phyloP scores from a whole-genome alignment of 345 rosid species.

The Citrus unshiu region DNA sequence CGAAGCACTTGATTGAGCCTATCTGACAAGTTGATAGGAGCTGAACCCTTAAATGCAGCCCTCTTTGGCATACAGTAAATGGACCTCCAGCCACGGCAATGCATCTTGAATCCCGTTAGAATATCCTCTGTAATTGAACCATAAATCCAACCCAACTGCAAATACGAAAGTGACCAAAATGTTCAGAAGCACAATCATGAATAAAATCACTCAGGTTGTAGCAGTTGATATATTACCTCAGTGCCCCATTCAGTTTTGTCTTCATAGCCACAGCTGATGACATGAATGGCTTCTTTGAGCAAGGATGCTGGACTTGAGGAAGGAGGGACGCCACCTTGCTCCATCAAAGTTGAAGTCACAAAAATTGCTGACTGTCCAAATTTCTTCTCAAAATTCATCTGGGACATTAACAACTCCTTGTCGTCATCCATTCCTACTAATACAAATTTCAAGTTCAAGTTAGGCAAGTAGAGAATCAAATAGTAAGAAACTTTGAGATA shows the following conservation, averaged over 20 bases:
- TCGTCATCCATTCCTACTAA: slow-evolving; percentile 55
- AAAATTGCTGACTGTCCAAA: slow-evolving; percentile 92
- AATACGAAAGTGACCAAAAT: slow-evolving; percentile 5
- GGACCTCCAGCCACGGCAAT: slow-evolving; percentile 98
- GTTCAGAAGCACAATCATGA: slow-evolving; percentile 2
- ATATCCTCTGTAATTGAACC: slow-evolving; percentile 99
- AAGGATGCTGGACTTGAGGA: slow-evolving; percentile 95
- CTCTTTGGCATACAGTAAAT: slow-evolving; percentile 93
- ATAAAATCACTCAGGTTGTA: not conserved
- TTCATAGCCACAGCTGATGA: slow-evolving; percentile 93
- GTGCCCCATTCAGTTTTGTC: slow-evolving; percentile 99
- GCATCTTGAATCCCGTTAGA: slow-evolving; percentile 98
- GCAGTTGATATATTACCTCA: slow-evolving; percentile 54
- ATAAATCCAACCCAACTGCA: slow-evolving; percentile 96
- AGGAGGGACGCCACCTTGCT: slow-evolving; percentile 94
- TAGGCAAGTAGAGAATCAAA: not conserved
- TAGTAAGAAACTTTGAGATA: not conserved
- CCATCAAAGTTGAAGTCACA: slow-evolving; percentile 93
- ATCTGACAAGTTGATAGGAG: slow-evolving; percentile 94
- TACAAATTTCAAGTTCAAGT: not conserved
- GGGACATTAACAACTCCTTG: slow-evolving; percentile 80
- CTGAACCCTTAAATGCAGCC: slow-evolving; percentile 95
- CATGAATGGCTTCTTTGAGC: slow-evolving; percentile 98
- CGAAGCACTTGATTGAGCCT: slow-evolving; percentile 95
- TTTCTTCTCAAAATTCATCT: slow-evolving; percentile 90